These are phyloP conservation scores for Elymus sibiricus DNA, from an alignment of 176 grass and related monocot genomes.

Conservation along the genomic window DNA sequence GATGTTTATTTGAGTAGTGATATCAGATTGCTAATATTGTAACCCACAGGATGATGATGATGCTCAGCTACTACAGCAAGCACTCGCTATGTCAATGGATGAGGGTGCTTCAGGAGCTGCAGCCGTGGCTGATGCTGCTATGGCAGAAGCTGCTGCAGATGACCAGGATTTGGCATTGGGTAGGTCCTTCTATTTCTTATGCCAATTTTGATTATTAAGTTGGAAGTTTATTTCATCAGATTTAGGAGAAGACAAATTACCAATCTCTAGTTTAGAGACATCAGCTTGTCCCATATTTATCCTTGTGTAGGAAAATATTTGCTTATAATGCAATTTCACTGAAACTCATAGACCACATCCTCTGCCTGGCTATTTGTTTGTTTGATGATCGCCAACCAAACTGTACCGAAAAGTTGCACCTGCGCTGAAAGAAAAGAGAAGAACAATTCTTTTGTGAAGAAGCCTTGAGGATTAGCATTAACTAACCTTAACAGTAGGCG, in stretches of 20 bases:
- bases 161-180: conserved; percentile 86
- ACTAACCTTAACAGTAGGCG: neutral
- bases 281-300: neutral
- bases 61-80: conserved; percentile 66
- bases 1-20: conserved; percentile 11
- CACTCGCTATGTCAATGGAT: conserved; percentile 96
- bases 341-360: neutral
- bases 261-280: neutral
- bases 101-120: conserved; percentile 43
- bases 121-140: conserved; percentile 50
- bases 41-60: conserved; percentile 62
- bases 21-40: conserved; percentile 17
- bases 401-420: neutral
- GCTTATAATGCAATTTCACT: neutral
- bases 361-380: neutral
- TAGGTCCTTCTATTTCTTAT: conserved; percentile 25
- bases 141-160: conserved; percentile 59
- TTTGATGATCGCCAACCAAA: neutral
- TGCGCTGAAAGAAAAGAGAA: neutral
- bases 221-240: neutral
- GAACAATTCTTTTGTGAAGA: neutral
- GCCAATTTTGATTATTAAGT: neutral
- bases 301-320: neutral
- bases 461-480: neutral
- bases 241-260: neutral